Conservation (phyloP, 768 basidiomycete genomes). For the Inosperma sp. region DNA sequence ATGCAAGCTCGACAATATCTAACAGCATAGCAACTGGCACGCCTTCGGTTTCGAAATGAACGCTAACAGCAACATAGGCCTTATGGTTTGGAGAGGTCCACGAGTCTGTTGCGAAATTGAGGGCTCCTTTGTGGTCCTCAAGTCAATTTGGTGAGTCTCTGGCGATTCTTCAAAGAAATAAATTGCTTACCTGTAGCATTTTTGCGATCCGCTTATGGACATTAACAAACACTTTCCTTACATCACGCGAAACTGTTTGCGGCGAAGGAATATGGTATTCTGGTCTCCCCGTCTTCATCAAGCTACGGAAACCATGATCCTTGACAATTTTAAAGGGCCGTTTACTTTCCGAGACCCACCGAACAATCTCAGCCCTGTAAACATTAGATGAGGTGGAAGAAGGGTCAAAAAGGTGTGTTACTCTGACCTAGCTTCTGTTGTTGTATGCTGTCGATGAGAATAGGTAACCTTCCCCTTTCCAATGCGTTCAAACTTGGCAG, state of each 20-base stretch:
- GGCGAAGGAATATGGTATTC: constrained; percentile 29
- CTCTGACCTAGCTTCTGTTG: constrained; percentile 10
- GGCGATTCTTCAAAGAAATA: neutral
- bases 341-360: too few relatives aligned
- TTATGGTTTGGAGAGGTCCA: constrained; percentile 37
- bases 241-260: constrained; percentile 27
- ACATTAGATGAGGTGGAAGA: neutral
- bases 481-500: constrained; percentile 25
- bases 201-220: constrained; percentile 19
- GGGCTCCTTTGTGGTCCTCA: constrained; percentile 4
- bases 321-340: too few relatives aligned
- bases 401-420: too few relatives aligned
- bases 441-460: constrained; percentile 14
- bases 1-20: constrained; percentile 34
- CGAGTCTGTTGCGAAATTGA: constrained; percentile 23
- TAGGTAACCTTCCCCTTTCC: constrained; percentile 22
- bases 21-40: constrained; percentile 25
- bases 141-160: neutral
- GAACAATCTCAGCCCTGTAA: constrained; percentile 28
- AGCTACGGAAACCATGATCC: constrained; percentile 24
- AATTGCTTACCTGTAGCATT: constrained; percentile 23
- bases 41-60: constrained; percentile 31
- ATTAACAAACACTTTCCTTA: constrained; percentile 16
- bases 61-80: too few relatives aligned
- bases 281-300: constrained; percentile 34